These are phyloP conservation scores for Apium graveolens DNA, from an alignment of 129 eudicot species.

Conservation along the genomic window DNA sequence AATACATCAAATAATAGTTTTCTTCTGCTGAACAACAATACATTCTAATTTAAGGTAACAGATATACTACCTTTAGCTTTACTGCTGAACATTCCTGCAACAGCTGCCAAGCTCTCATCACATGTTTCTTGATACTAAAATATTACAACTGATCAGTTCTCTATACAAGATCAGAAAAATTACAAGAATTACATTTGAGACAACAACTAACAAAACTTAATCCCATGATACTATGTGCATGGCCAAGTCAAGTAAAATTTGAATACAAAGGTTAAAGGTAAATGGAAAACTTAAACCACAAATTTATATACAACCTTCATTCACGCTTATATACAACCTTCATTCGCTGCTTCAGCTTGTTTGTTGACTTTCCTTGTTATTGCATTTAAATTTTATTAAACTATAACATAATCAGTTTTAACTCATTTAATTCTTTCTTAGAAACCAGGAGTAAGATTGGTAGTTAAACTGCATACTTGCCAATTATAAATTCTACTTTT, in stretches of 20 bases:
- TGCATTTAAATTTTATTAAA: not conserved
- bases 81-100: conserved; percentile 99
- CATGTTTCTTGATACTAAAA: conserved; percentile 83
- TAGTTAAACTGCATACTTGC: not conserved
- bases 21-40: conserved; percentile 9
- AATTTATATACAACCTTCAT: not conserved
- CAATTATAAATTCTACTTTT: not conserved
- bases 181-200: not conserved
- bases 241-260: not conserved
- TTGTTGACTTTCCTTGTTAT: not conserved
- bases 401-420: not conserved
- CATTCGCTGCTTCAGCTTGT: not conserved
- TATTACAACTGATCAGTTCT: conserved; percentile 8
- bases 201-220: not conserved
- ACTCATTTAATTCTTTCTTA: not conserved
- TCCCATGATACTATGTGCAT: not conserved
- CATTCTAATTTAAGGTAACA: conserved; percentile 7
- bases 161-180: not conserved
- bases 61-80: conserved; percentile 77
- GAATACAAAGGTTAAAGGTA: not conserved
- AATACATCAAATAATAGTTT: conserved; percentile 4
- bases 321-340: not conserved
- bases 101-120: conserved; percentile 98
- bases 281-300: not conserved
- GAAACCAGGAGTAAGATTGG: not conserved